Evolutionary conservation across 176 grass and related monocot species (phyloP).

Genomic region (Cenchrus fungigraminus): DNA sequence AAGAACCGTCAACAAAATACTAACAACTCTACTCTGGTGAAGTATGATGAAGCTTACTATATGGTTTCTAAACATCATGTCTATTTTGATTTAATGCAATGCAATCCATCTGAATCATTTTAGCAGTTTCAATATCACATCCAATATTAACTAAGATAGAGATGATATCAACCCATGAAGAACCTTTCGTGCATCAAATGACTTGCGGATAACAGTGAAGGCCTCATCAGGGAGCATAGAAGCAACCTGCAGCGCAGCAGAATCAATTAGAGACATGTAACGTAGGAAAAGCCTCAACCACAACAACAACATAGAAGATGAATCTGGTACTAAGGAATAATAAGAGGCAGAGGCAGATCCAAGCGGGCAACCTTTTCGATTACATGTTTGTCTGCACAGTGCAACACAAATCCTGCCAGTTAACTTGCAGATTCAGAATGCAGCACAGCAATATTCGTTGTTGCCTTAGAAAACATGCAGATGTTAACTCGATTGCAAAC

Average conservation of each 20-base stretch:
- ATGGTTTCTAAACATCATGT: conserved; percentile 23
- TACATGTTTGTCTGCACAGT: conserved; percentile 9
- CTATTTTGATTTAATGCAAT: background rate
- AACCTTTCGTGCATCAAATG: conserved; percentile 98
- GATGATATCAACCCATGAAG: conserved; percentile 22
- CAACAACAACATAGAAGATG: conserved; percentile 18
- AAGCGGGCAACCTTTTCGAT: background rate
- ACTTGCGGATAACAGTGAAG: conserved; percentile 85
- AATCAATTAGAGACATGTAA: conserved; percentile 21
- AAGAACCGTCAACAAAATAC: background rate
- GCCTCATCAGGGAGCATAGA: conserved; percentile 90
- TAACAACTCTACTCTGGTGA: conserved; percentile 9
- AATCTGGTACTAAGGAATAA: background rate
- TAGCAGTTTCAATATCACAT: conserved; percentile 24
- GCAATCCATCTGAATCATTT: conserved; percentile 8
- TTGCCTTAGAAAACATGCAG: background rate
- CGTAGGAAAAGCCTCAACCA: background rate
- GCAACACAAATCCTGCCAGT: background rate
- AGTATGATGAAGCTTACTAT: conserved; percentile 3
- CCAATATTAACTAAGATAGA: conserved; percentile 34
- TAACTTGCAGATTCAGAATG: background rate
- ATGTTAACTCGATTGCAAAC: conserved; percentile 16
- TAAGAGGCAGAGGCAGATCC: background rate
- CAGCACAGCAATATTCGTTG: background rate
- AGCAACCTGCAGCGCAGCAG: conserved; percentile 61